Base-by-base conservation (phyloP, 345 rosid genomes). In the Populus nigra region DNA sequence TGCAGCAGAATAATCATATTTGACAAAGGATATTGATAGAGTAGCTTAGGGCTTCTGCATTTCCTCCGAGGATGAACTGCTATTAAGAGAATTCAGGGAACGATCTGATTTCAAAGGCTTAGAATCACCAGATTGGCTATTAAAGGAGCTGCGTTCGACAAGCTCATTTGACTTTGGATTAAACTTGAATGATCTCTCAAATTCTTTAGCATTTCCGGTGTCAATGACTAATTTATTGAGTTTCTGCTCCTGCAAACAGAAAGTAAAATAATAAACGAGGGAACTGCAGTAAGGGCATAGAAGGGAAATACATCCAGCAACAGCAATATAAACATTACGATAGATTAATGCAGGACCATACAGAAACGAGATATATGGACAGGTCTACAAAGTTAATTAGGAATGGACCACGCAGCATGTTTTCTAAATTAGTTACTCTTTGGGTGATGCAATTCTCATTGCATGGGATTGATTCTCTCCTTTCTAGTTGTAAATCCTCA, bases 171-270 rank as follows among this genome's bases (percentile, higher is more conserved):
- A 76, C 73, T 85, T 90, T 45, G 79, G 31, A 81, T 83, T 86
- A 43, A 86, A 88, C 88, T 88, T 93, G 79, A 84, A 89, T 38
- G 93, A 89, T 73, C 96, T 91, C 78, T 91, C 92, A 69, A 90
- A 90, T 74, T 91, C 97, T 82, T 88, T 88, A 11, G 93, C 93
- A 77, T 83, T 87, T 82, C 88, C 84, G 18, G 80, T 84, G 63
- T 92, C 96, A n/a, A 91, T 91, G 75, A 85, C 82, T 53, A 91
- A 20, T 62, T 89, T 91, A 68, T 93, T 91, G 73, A 93, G 85
- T 69, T 91, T 93, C 79, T 93, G 94, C n/a, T 89, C 99, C 99
- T 95, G 90, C 76, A 89, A 39, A 68, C 43, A 80, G 73, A 71
- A 47, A 72, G n/a, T 16, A 76, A 73, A 63, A 45, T 36, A 38